A percentile compares a stretch with the other conserved stretches of the same genome.
Conservation (phyloP, 148 eudicot genomes). For the Rhododendron williamsianum region DNA sequence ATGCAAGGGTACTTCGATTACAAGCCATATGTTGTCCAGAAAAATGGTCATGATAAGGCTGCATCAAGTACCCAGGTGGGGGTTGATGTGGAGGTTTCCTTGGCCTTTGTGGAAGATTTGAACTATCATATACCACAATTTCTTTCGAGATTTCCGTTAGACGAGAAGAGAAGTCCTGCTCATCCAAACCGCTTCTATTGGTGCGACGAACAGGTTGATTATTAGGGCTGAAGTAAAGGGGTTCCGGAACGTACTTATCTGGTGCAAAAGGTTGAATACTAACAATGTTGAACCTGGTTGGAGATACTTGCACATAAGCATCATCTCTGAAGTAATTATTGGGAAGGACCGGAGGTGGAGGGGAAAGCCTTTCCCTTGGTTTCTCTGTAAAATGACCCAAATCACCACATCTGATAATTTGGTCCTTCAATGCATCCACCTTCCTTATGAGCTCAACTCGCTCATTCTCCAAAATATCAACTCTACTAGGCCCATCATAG, state of each 20-base stretch:
- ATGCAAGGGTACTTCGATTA: constrained; percentile 21
- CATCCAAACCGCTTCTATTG: constrained; percentile 12
- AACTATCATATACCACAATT: constrained; percentile 22
- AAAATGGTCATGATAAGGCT: constrained; percentile 22
- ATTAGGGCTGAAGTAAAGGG: constrained; percentile 21
- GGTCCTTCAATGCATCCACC: constrained; percentile 51
- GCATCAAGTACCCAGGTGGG: constrained; percentile 20
- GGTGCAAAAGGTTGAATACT: constrained; percentile 24
- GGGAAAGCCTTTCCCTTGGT: constrained; percentile 17
- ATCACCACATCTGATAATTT: constrained; percentile 37
- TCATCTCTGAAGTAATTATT: constrained; percentile 24
- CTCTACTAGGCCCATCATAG: constrained; percentile 28
- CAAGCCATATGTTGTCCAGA: constrained; percentile 25
- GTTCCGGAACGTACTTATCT: constrained; percentile 17
- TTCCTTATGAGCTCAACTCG: constrained; percentile 55
- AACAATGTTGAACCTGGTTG: constrained; percentile 20
- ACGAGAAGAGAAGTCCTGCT: constrained; percentile 19
- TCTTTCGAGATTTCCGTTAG: constrained; percentile 17
- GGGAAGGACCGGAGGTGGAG: constrained; percentile 12
- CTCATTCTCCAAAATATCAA: constrained; percentile 40
- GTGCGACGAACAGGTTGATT: constrained; percentile 18
- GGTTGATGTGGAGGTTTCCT: constrained; percentile 21
- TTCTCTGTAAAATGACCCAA: constrained; percentile 11
- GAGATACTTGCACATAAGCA: constrained; percentile 30
- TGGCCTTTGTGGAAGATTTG: constrained; percentile 25